phyloP scores from a whole-genome alignment of 768 basidiomycete species.

The Nevesoporus exiguus region DNA sequence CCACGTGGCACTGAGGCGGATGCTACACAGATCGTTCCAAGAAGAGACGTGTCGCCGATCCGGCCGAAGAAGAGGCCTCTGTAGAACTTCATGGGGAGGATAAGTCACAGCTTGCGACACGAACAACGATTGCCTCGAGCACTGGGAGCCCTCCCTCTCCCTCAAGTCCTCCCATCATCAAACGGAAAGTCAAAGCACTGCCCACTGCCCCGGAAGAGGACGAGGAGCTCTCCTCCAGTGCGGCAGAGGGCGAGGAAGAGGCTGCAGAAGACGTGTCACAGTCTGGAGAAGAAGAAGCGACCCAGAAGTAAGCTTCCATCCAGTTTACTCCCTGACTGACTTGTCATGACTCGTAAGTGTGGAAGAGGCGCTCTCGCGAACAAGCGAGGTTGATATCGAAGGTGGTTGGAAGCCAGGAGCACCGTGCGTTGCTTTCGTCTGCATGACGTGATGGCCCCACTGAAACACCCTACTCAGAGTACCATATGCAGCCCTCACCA shows the following conservation, averaged over 20 bases:
- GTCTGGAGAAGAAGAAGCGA: constrained; percentile 49
- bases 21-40: constrained; percentile 37
- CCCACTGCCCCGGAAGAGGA: constrained; percentile 26
- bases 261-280: constrained; percentile 37
- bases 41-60: constrained; percentile 50
- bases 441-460: background rate
- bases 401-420: constrained; percentile 83
- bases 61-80: constrained; percentile 45
- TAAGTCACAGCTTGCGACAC: background rate
- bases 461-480: constrained; percentile 48
- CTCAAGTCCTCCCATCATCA: background rate
- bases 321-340: background rate
- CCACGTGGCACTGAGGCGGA: background rate
- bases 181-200: constrained; percentile 16
- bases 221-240: constrained; percentile 32
- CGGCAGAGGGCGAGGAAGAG: constrained; percentile 41
- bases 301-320: constrained; percentile 53
- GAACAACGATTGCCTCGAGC: background rate
- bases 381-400: constrained; percentile 67
- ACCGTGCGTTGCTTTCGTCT: constrained; percentile 53
- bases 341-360: constrained; percentile 42
- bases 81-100: constrained; percentile 2
- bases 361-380: constrained; percentile 60
- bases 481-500: constrained; percentile 90
- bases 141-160: constrained; percentile 1